These are phyloP conservation scores for Rhexocercosporidium sp. DNA, from an alignment of 2,329 filamentous ascomycete genomes.

Conservation along the genomic window DNA sequence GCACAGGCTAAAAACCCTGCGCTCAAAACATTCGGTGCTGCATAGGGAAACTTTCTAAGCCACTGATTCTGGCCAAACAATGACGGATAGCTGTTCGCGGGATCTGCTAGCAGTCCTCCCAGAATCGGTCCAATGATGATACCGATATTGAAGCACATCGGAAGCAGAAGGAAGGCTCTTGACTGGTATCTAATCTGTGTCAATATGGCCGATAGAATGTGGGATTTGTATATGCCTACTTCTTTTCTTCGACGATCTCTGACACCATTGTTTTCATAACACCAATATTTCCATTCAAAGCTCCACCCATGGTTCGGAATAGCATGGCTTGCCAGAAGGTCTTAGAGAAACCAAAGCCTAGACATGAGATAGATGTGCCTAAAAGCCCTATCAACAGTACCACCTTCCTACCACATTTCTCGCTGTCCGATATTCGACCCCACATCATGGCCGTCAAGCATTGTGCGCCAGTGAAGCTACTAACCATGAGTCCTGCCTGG, in stretches of 20 bases:
- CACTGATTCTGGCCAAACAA: slow-evolving; percentile 45
- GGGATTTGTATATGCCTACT: too few relatives aligned
- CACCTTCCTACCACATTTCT: slow-evolving; percentile 61
- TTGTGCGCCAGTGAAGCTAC: slow-evolving; percentile 81
- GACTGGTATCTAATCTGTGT: slow-evolving; percentile 64
- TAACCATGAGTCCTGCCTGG: slow-evolving; percentile 79
- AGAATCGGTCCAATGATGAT: slow-evolving; percentile 38
- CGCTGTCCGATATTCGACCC: slow-evolving; percentile 66
- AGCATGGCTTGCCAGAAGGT: slow-evolving; percentile 74
- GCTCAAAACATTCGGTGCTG: slow-evolving; percentile 47
- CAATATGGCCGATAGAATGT: too few relatives aligned
- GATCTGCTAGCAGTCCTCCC: slow-evolving; percentile 50
- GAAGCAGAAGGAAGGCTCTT: slow-evolving; percentile 50
- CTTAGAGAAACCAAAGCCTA: slow-evolving; percentile 72
- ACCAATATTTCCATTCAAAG: slow-evolving; percentile 76
- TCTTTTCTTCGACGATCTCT: slow-evolving; percentile 73
- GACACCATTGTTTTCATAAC: slow-evolving; percentile 77
- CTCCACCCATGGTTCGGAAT: slow-evolving; percentile 74
- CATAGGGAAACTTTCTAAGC: slow-evolving; percentile 48
- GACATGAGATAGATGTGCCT: slow-evolving; percentile 62
- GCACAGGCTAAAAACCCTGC: slow-evolving; percentile 38
- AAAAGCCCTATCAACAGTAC: slow-evolving; percentile 67
- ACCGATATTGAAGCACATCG: slow-evolving; percentile 70
- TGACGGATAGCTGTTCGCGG: slow-evolving; percentile 45
- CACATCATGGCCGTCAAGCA: slow-evolving; percentile 75